Base-by-base conservation (phyloP, 345 rosid species). In the Angophora floribunda region DNA sequence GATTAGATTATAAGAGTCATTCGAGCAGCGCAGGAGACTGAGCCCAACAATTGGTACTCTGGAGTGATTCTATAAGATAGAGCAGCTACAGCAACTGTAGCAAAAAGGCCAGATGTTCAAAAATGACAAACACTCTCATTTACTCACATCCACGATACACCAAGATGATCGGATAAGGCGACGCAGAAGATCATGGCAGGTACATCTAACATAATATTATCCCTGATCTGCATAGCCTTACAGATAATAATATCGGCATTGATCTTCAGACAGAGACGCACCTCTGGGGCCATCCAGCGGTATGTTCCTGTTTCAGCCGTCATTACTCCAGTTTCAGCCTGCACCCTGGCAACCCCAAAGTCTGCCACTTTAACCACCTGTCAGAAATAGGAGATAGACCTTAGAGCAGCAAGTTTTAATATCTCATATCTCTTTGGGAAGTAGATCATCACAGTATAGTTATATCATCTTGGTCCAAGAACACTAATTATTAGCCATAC, bases 201-300 rank as follows among this genome's bases (percentile, higher is more conserved):
- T 88, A 86, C 55, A 30, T 59, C 59, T 82, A 86, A 86, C 55
- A 51, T 22, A 78, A 14, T 26, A 70, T 86, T 86, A 65, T 53
- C 70, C 63, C 63, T 52, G 70, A 32, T 57, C 49, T 19, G 87
- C 50, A 57, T 26, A 89, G 87, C 36, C 88, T 55, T 26, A 86
- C 86, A 85, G 85, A 85, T 85, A 30, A 51, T 55, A 52, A 51
- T 44, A 52, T 85, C 16, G 87, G 61, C 61, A 75, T 75, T 26
- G n/a, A 86, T 41, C 80, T 57, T 55, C 85, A 47, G 90, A 15
- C 70, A 89, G 88, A 88, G 86, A 53, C 87, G 90, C 89, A 96
- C 99, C 97, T 98, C 99, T 51, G 99, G 99, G 92, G 98, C 99
- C 99, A 98, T 98, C 99, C 99, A 98, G 86, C 98, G 96, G 94